phyloP scores from a whole-genome alignment of 1,139 yeast genomes.

The Candida sp. region DNA sequence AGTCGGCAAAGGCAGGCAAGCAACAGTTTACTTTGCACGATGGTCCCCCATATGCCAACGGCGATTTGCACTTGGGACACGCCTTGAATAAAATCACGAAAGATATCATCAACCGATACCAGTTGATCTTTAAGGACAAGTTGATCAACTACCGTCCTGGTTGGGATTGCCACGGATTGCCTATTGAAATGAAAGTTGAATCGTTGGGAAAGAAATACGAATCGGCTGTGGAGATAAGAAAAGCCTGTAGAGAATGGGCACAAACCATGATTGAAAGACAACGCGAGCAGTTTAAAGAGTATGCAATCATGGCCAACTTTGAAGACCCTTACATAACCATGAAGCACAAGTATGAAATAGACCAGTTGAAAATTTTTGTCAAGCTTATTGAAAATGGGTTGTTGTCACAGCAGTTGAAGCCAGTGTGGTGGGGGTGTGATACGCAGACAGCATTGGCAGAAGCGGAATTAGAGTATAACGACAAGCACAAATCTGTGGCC shows the following conservation, averaged over 20 bases:
- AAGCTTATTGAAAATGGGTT: constrained; percentile 68
- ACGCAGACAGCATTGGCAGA: constrained; percentile 96
- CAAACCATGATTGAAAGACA: constrained; percentile 65
- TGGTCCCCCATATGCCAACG: constrained; percentile 99
- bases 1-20: constrained; percentile 14
- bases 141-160: constrained; percentile 83
- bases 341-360: constrained; percentile 68
- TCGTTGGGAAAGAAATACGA: constrained; percentile 14
- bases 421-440: constrained; percentile 98
- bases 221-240: constrained; percentile 58
- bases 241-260: constrained; percentile 73
- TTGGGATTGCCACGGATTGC: constrained; percentile 99
- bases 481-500: constrained; percentile 71
- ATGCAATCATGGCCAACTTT: constrained; percentile 89
- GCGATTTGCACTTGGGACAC: constrained; percentile 92
- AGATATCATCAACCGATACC: constrained; percentile 80
- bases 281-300: constrained; percentile 61
- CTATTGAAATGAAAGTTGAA: constrained; percentile 75
- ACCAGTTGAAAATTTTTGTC: constrained; percentile 75
- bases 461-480: constrained; percentile 90
- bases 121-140: constrained; percentile 60
- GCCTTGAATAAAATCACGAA: constrained; percentile 88
- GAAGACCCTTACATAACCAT: constrained; percentile 73
- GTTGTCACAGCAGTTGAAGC: constrained; percentile 84
- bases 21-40: constrained; percentile 76